Evolutionary conservation across 805 yeast genomes (phyloP), one percentile per base, ranked within the genome.

Genomic region (Diddensiella caesifluorescens): DNA sequence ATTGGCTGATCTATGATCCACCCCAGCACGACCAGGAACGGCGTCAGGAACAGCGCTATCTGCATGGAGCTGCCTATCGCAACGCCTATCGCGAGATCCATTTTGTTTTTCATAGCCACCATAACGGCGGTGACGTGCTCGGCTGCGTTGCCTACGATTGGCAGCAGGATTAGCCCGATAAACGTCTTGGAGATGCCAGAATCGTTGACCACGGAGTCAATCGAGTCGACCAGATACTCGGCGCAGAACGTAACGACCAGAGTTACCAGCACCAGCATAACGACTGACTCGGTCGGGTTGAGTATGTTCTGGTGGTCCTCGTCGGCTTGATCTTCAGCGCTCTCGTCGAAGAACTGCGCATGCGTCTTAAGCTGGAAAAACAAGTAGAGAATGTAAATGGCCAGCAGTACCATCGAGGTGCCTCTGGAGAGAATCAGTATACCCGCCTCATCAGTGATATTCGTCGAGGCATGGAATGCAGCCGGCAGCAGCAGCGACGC

Each of bases 71-170:
- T 84, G 16, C 98, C 98, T 46, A 92, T 80, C 2, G 98, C 97
- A 35, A 92, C 97, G 45, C 96, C 95, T 52, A 92, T 75, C 10
- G 98, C 97, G 46, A 92, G 74, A 62, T 92, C 97, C 96, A 92
- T 92, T 67, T 92, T 92, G 64, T 92, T 86, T 66, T 88, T 88
- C 74, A 80, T 77, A 18, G 98, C 97, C 37, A 92, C 97, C 48
- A 87, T 75, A 27, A 92, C 83, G 2, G 97, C 95, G 15, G 98
- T 92, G 39, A 87, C 97, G 63, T 92, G 98, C 64, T 92, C 98
- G 9, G 97, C 97, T 2, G 98, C 98, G 57, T 92, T 92, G 43
- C 97, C 98, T 21, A 92, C 97, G 49, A 92, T 90, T 30, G 98
- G 98, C 48, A 92, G 82, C 35, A 92, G 78, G 53, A 92, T 82